These are phyloP conservation scores for Yamagishiella unicocca DNA, from an alignment of 139 green algal genomes.

Conservation along the genomic window DNA sequence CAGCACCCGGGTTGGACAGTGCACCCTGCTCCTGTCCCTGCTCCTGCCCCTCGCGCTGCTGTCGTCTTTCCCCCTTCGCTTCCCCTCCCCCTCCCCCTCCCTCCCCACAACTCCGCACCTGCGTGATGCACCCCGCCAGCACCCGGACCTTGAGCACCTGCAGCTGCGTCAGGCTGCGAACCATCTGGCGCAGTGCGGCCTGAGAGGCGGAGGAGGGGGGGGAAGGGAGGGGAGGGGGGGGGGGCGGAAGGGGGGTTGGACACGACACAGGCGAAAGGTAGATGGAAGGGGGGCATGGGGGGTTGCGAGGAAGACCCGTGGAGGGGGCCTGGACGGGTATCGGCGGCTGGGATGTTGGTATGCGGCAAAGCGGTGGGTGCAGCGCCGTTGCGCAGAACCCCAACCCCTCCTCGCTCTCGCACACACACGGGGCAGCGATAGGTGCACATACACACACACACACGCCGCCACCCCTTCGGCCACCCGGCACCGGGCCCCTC, in stretches of 20 bases:
- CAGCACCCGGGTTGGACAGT: too few relatives aligned
- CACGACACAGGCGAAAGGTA: not conserved
- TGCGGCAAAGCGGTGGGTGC: too few relatives aligned
- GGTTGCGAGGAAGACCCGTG: too few relatives aligned
- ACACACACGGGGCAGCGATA: not conserved
- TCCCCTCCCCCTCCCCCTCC: not conserved
- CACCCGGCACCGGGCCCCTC: too few relatives aligned
- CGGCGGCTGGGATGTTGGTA: too few relatives aligned
- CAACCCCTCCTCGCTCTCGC: not conserved
- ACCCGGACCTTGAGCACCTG: constrained; percentile 53
- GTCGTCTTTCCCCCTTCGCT: too few relatives aligned
- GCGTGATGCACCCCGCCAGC: constrained; percentile 45
- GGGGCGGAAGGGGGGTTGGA: not conserved
- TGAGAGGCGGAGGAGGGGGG: not conserved
- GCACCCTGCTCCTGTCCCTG: too few relatives aligned
- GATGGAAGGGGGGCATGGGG: not conserved
- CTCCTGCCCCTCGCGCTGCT: too few relatives aligned
- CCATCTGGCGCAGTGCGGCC: constrained; percentile 39
- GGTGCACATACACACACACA: not conserved
- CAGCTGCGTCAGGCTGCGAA: constrained; percentile 33
- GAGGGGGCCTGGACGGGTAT: too few relatives aligned
- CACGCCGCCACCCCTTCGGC: not conserved
- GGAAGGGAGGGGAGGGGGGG: not conserved
- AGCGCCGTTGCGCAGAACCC: too few relatives aligned
- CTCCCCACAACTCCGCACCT: not conserved